Base-by-base conservation (phyloP, 176 grass and related monocot genomes). In the Lolium multiflorum region DNA sequence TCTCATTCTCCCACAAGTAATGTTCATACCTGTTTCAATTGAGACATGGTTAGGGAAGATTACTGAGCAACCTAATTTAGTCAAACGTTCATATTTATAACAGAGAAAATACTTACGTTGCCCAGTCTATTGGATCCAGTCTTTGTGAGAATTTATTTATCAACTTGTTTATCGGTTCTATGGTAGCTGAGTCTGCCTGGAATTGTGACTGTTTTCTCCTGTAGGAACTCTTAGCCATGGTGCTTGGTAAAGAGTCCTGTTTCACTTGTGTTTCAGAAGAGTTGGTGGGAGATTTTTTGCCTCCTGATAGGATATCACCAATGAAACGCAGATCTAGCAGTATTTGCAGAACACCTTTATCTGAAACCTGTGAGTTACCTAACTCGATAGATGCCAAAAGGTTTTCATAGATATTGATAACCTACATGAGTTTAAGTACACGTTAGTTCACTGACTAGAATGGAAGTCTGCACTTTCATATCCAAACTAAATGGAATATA, bases 1-100 rank as follows among this genome's bases (percentile, higher is more conserved):
- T 96, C 94, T 99, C 97, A 76, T 99, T 99, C 92, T 97, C 94
- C 97, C 97, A 97, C 18, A 99, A 74, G 77, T 99, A 99, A 76
- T 92, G 77, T 72, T 99, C 97, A 83, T 99, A 99, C 89, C 97
- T 99, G 91, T 88, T 92, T 78, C 48, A 90, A 79, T 15, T 14
- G 58, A 83, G 41, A 91, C 17, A 80, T 84, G 49, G 85, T 47
- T 82, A 70, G 68, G 49, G 5, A 83, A 41, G 60, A 74, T 74
- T 79, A 9, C 11, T 6, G 22, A 47, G 9, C 56, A 82, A 21
- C 20, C 14, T 25, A 77, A 69, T 89, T 13, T 66, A 78, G 64
- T 86, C 26, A 10, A 72, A 15, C 80, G 11, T 16, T 71, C 31
- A 81, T 59, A 76, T 71, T 75, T 49, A 76, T 76, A 84, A 77